Conservation (phyloP, 2,329 filamentous ascomycete species). For the Furcasterigmium furcatum region DNA sequence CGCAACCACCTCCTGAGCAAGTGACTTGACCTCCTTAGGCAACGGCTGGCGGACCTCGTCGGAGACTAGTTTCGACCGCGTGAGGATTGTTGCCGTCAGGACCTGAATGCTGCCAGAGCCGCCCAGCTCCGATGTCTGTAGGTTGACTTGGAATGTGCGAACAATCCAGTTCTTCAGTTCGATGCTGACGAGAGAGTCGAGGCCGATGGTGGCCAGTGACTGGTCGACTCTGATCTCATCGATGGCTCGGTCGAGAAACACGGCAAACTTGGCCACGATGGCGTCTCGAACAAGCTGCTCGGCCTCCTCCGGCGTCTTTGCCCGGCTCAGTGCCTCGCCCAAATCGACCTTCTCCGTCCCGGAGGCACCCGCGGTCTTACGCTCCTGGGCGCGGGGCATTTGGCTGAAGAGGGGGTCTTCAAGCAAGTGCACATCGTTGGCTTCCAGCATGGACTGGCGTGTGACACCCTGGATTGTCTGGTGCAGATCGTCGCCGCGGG, state of each 20-base stretch:
- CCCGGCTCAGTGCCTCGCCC: slow-evolving; percentile 4
- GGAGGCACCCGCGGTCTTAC: not conserved
- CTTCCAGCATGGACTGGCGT: slow-evolving; percentile 12
- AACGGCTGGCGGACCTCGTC: slow-evolving; percentile 1
- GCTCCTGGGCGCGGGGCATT: slow-evolving; percentile 6
- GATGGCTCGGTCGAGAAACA: slow-evolving; percentile 13
- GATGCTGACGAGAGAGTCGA: slow-evolving; percentile 18
- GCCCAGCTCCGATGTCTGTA: slow-evolving; percentile 23
- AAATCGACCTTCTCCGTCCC: slow-evolving; percentile 6
- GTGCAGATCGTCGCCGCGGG: slow-evolving; percentile 1
- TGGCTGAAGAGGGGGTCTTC: slow-evolving; percentile 14
- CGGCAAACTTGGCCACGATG: slow-evolving; percentile 15
- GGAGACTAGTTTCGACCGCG: slow-evolving; percentile 17
- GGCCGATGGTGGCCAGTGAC: slow-evolving; percentile 13
- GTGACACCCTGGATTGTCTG: too few species aligned
- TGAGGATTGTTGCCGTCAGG: slow-evolving; percentile 18
- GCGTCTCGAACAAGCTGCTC: slow-evolving; percentile 12
- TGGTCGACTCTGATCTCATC: slow-evolving; percentile 13
- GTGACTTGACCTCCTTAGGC: too few species aligned
- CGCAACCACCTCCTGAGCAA: not conserved
- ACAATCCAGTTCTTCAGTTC: slow-evolving; percentile 20
- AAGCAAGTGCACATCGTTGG: slow-evolving; percentile 12
- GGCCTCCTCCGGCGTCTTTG: slow-evolving; percentile 10
- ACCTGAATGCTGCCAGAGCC: slow-evolving; percentile 18
- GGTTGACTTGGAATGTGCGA: slow-evolving; percentile 15